Evolutionary conservation across 257 asterid species (phyloP), one percentile per base, ranked within the genome.

Genomic region (Solanum gandarillasii): DNA sequence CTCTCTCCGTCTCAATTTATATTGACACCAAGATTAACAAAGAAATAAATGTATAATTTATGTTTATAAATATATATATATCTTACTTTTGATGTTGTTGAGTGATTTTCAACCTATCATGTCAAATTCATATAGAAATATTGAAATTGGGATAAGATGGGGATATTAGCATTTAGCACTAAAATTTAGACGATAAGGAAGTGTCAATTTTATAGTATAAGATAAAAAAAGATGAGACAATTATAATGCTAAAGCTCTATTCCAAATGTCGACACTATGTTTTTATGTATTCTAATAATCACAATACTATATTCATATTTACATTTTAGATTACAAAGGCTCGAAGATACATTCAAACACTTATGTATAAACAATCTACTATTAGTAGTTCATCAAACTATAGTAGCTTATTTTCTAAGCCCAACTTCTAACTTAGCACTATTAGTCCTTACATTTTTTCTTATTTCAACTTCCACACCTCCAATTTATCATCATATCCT

Each of bases 381-480:
- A 52, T 18, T 52, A 85, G 83, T 74, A 68, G 36, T 86, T 39
- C 48, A 43, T 70, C 36, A 39, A 70, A 18, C 79, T 86, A 46
- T 38, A 58, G 52, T 85, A 85, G 87, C 87, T 71, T 86, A 86
- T 86, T 86, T 86, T 86, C 83, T 6, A 68, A 21, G 71, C 52
- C 88, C 85, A 85, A 10, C 72, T 71, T 29, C 90, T 85, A 38
- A 41, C 58, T 43, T 78, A 60, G 58, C 58, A 65, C 12, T 25
- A 79, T 75, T 65, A 81, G 87, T 65, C 90, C 89, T 75, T 89
- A 29, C 25, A 84, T 83, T 70, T 88, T 88, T 75, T 72, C 91
- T 91, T 93, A 92, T 91, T 94, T 83, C 87, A 85, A 88, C 73
- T 83, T 74, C 29, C 65, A 81, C 9, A 41, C 92, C 87, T 34